Evolutionary conservation across 371 early-diverging fungal species (phyloP), one percentile per base, ranked within the genome.

Genomic region (Cokeromyces recurvatus): DNA sequence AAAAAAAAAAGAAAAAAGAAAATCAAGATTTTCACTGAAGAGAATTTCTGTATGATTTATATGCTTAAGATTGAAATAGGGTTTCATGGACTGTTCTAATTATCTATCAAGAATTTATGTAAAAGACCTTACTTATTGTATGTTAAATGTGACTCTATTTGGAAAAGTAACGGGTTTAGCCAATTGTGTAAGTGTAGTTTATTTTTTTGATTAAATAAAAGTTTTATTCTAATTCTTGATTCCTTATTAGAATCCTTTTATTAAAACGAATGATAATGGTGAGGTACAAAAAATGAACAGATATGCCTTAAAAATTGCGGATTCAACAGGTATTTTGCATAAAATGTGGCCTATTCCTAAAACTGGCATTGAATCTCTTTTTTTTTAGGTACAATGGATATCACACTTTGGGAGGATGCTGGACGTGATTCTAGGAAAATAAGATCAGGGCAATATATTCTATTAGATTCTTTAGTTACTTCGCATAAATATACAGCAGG

Each of bases 331-430:
- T 62, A 59, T 48, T 25, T 25, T 39, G 25, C 20, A 32, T 3
- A 27, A 25, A n/a, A n/a, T n/a, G n/a, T n/a, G n/a, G n/a, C n/a
- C n/a, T n/a, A n/a, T n/a, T n/a, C n/a, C n/a, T n/a, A n/a, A 34
- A 38, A n/a, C 21, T 38, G 51, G 44, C 36, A 41, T 50, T 41
- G 32, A 43, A 17, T 42, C 54, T 46, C 46, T 47, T 44, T 37
- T 29, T 19, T 27, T 15, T 24, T 17, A 64, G 71, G 57, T 4
- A 52, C 49, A 16, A 63, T 62, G 22, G 68, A 72, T 36, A 53
- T 72, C 29, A 68, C 68, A 11, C 45, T 72, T 9, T 72, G 73
- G 71, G 71, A 67, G 25, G 46, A 59, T 21, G 51, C 58, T 9
- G 71, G 71, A 1, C 54, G 51, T 34, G 46, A 42, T 43, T 51